Evolutionary conservation across 2,329 filamentous ascomycete genomes (phyloP).

Genomic region (Aaosphaeria pasadenensis): DNA sequence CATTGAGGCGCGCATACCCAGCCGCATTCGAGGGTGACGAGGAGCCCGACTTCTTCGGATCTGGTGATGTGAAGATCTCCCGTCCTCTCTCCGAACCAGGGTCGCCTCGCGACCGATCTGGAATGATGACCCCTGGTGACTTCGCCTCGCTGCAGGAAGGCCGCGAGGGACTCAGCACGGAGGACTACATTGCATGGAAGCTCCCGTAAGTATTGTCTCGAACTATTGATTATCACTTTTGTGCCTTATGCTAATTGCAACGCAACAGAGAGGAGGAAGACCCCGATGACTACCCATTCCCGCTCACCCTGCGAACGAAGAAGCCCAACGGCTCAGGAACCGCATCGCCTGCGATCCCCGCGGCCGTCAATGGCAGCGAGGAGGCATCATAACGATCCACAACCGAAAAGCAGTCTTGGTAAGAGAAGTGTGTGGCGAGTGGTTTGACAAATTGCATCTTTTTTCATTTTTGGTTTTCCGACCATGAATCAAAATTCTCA

Average conservation of each 20-base stretch:
- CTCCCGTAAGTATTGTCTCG: constrained; percentile 71
- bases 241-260: constrained; percentile 23
- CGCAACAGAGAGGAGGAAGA: constrained; percentile 82
- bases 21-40: constrained; percentile 74
- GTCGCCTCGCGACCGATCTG: constrained; percentile 82
- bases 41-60: constrained; percentile 86
- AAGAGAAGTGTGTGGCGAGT: background rate
- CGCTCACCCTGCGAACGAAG: constrained; percentile 60
- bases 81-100: constrained; percentile 91
- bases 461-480: background rate
- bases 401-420: background rate
- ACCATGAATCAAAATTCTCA: background rate
- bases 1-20: constrained; percentile 87
- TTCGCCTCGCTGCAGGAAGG: constrained; percentile 96
- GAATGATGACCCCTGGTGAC: constrained; percentile 99
- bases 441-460: background rate
- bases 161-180: constrained; percentile 85
- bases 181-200: constrained; percentile 98
- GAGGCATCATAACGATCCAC: background rate
- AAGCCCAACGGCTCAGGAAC: constrained; percentile 31
- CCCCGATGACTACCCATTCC: constrained; percentile 71
- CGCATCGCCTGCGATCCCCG: constrained; percentile 31
- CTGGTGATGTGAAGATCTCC: constrained; percentile 92
- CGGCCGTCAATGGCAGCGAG: constrained; percentile 7
- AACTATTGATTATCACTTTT: background rate